Percentiles rank a stretch among this genome's conserved stretches.
phyloP scores from a whole-genome alignment of 2,329 filamentous ascomycete genomes.

The Xylariaceae sp. region DNA sequence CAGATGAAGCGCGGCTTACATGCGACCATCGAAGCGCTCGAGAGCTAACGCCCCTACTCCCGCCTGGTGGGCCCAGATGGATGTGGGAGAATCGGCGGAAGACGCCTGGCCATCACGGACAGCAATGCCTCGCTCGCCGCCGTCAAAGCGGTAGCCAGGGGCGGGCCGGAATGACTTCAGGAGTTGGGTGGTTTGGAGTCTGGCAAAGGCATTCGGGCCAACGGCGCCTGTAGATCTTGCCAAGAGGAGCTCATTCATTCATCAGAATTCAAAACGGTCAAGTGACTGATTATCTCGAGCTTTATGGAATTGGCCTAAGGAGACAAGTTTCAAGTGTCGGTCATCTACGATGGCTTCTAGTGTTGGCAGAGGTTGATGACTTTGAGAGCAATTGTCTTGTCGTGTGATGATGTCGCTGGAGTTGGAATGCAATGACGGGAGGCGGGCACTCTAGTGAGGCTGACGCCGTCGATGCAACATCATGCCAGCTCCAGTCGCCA shows the following conservation, averaged over 20 bases:
- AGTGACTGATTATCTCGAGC: too few species aligned
- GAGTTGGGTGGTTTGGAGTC: conserved; percentile 63
- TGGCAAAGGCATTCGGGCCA: conserved; percentile 60
- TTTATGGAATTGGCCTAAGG: too few species aligned
- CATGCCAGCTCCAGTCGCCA: too few species aligned
- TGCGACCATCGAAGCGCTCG: conserved; percentile 76
- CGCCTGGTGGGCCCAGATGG: conserved; percentile 66
- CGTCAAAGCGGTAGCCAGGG: conserved; percentile 68
- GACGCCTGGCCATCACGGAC: conserved; percentile 26
- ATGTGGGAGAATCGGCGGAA: conserved; percentile 32
- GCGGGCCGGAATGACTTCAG: conserved; percentile 67
- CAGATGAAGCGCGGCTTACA: conserved; percentile 45
- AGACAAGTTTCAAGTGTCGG: too few species aligned
- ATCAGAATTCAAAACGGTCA: conserved; percentile 36
- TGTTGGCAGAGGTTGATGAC: too few species aligned
- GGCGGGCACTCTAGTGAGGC: too few species aligned
- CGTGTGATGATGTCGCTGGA: too few species aligned
- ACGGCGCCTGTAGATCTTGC: conserved; percentile 72
- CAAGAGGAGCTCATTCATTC: conserved; percentile 76
- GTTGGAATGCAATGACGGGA: too few species aligned
- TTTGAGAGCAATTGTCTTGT: too few species aligned
- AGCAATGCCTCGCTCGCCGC: conserved; percentile 45
- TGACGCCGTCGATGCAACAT: too few species aligned
- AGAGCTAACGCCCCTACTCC: conserved; percentile 78
- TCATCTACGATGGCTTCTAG: too few species aligned